Conservation (phyloP, 306 rosid genomes). For the Acacia confusa region DNA sequence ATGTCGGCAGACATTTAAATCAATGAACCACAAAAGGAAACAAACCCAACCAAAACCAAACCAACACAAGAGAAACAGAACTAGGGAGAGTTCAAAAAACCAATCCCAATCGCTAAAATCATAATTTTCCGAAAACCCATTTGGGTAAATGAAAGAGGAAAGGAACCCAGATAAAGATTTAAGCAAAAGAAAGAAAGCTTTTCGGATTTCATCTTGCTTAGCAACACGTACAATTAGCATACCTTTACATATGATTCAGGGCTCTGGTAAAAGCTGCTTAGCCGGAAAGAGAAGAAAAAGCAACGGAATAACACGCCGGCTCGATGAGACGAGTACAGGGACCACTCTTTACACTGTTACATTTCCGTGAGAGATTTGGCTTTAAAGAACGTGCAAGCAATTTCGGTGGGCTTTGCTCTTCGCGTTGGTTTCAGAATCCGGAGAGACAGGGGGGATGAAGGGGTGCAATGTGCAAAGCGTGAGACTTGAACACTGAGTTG, state of each 20-base stretch:
- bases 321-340: constrained; percentile 20
- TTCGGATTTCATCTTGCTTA: neutral
- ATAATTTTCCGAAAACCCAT: constrained; percentile 35
- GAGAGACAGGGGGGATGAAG: neutral
- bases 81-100: constrained; percentile 32
- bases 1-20: neutral
- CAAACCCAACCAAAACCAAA: constrained; percentile 20
- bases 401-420: constrained; percentile 39
- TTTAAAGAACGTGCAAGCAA: constrained; percentile 41
- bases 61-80: constrained; percentile 25
- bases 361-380: constrained; percentile 3
- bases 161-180: constrained; percentile 40
- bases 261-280: constrained; percentile 19
- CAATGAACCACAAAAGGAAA: neutral
- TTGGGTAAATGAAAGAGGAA: neutral
- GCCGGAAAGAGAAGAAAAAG: constrained; percentile 47
- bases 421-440: constrained; percentile 49
- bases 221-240: constrained; percentile 22
- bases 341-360: constrained; percentile 4
- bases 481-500: neutral
- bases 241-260: constrained; percentile 29
- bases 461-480: neutral
- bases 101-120: constrained; percentile 43
- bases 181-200: neutral
- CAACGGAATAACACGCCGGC: constrained; percentile 12